phyloP scores from a whole-genome alignment of 257 asterid genomes.

The Solanum sejunctum region DNA sequence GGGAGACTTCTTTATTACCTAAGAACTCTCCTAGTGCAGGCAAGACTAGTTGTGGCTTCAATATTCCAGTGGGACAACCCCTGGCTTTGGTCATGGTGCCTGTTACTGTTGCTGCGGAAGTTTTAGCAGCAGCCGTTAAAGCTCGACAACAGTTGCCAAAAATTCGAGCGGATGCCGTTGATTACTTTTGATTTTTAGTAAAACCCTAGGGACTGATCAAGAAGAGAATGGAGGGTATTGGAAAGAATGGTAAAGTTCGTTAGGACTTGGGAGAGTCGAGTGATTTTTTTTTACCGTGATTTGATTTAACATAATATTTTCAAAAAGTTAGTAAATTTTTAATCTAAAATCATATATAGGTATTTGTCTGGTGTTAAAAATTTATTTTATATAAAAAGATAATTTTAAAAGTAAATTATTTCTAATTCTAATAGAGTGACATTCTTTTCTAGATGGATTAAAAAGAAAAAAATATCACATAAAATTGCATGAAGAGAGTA shows the following conservation, averaged over 20 bases:
- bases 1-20: slow-evolving; percentile 14
- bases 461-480: no score
- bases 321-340: no score
- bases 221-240: not conserved
- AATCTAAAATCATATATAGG: no score
- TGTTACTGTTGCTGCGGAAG: slow-evolving; percentile 6
- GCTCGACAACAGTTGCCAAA: slow-evolving; percentile 27
- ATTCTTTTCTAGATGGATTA: no score
- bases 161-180: slow-evolving; percentile 28
- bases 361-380: no score
- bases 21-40: slow-evolving; percentile 15
- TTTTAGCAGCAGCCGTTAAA: slow-evolving; percentile 35
- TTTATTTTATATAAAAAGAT: no score
- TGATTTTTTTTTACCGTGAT: no score
- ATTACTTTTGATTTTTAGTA: not conserved
- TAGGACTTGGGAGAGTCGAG: not conserved
- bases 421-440: no score
- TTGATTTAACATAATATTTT: no score
- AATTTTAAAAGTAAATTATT: no score
- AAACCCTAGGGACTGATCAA: slow-evolving; percentile 22
- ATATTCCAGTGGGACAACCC: slow-evolving; percentile 1
- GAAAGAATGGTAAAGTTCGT: not conserved
- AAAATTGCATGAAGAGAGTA: no score
- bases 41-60: slow-evolving; percentile 8
- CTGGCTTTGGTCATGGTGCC: slow-evolving; percentile 4